Evolutionary conservation across 1,284 basidiomycete species (phyloP).

Genomic region (Ustilago vetiveriae): DNA sequence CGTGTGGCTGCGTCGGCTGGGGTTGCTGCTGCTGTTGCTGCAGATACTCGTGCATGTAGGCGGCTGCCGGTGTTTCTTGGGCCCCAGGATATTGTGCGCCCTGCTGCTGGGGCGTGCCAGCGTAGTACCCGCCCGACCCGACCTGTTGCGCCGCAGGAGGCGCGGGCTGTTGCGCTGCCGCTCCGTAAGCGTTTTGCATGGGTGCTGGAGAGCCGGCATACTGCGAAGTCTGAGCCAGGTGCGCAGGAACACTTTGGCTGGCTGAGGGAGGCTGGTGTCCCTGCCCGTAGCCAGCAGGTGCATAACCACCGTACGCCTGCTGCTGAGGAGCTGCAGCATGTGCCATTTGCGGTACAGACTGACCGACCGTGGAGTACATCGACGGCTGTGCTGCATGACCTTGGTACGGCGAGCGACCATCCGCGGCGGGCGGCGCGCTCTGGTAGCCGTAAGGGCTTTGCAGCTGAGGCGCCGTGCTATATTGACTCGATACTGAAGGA

Average conservation of each 20-base stretch:
- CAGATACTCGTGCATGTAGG: slow-evolving; percentile 66
- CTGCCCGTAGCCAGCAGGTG: slow-evolving; percentile 18
- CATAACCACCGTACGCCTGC: slow-evolving; percentile 34
- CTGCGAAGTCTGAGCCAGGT: slow-evolving; percentile 35
- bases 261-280: slow-evolving; percentile 21
- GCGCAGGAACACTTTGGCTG: slow-evolving; percentile 42
- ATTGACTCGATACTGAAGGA: slow-evolving; percentile 49
- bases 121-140: slow-evolving; percentile 43
- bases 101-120: slow-evolving; percentile 56
- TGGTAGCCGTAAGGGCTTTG: slow-evolving; percentile 38
- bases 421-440: slow-evolving; percentile 18
- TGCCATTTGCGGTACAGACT: slow-evolving; percentile 22
- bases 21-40: slow-evolving; percentile 58
- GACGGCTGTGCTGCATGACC: slow-evolving; percentile 41
- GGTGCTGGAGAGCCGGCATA: slow-evolving; percentile 23
- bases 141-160: slow-evolving; percentile 59
- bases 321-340: slow-evolving; percentile 14
- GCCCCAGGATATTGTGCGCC: slow-evolving; percentile 24
- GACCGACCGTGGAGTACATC: slow-evolving; percentile 38
- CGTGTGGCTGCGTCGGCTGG: slow-evolving; percentile 16
- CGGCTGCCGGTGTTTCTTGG: slow-evolving; percentile 52
- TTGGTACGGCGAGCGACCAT: slow-evolving; percentile 17
- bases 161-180: slow-evolving; percentile 10
- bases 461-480: slow-evolving; percentile 43
- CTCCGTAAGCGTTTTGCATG: slow-evolving; percentile 15